Percentiles rank a stretch among this genome's conserved stretches.
Conservation (phyloP, 805 yeast genomes). For the Starmerella floricola region DNA sequence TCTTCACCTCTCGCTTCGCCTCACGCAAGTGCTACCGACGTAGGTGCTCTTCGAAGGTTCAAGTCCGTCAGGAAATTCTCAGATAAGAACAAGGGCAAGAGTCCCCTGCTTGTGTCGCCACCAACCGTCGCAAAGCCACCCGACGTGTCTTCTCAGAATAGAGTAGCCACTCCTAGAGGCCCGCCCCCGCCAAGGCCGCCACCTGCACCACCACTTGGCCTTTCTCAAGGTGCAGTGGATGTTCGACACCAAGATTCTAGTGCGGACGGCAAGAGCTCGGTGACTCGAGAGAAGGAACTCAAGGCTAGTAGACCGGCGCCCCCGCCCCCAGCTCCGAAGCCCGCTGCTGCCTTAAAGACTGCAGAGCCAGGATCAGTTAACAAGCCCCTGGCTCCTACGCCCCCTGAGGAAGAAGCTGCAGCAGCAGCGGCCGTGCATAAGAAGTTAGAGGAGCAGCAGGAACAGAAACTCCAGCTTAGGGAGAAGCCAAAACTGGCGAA, state of each 20-base stretch:
- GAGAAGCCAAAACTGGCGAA: neutral
- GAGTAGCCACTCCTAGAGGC: slow-evolving; percentile 18
- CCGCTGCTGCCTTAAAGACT: neutral
- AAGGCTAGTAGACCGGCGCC: slow-evolving; percentile 9
- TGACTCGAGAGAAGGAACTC: neutral
- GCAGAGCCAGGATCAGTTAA: neutral
- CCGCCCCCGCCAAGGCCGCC: slow-evolving; percentile 33
- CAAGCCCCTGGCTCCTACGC: neutral
- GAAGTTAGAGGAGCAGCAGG: no score
- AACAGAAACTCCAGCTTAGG: neutral
- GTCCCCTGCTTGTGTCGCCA: slow-evolving; percentile 2
- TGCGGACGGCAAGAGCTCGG: no score
- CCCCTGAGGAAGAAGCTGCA: neutral
- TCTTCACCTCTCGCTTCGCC: no score
- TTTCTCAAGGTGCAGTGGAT: slow-evolving; percentile 12
- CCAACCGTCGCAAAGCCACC: slow-evolving; percentile 1
- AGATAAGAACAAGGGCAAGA: neutral
- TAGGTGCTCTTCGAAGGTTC: slow-evolving; percentile 2
- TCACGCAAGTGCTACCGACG: no score
- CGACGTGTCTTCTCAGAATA: neutral
- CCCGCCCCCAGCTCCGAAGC: slow-evolving; percentile 6
- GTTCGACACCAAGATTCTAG: no score
- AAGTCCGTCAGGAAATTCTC: slow-evolving; percentile 6
- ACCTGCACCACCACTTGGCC: slow-evolving; percentile 36
- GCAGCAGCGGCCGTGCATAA: neutral